Base-by-base conservation (phyloP, 1,139 yeast species). In the Taphrina confusa region DNA sequence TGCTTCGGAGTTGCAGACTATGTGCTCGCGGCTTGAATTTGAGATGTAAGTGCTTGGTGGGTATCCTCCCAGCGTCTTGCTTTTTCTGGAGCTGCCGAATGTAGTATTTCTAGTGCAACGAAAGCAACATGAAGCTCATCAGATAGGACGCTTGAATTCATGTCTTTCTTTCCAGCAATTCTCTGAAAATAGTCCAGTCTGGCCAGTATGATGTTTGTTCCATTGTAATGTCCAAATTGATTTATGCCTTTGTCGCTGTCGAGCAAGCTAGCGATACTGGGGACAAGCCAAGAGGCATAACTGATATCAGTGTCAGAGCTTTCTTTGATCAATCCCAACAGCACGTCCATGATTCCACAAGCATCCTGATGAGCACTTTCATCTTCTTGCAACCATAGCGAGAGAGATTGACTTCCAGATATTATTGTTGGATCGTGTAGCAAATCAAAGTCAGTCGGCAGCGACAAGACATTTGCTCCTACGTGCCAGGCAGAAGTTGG, bases 251-350 rank as follows among this genome's bases (percentile, higher is more conserved):
- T 37, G 18, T 56, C 55, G 9, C 55, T 23, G 20, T n/a, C 23
- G n/a, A 59, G 16, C 27, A 59, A 40, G 20, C 47, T 55, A 14
- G 33, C 40, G n/a, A 59, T 14, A 4, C 54, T 37, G 4, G 49
- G 37, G 6, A 46, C n/a, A 18, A 59, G 27, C 62, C 62, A 57
- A 14, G 27, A 4, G 44, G 55, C 36, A 25, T 57, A 57, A 18
- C 31, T 56, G 12, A 57, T 11, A 16, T 42, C 51, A 20, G 5
- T 20, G 22, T 14, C 5, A n/a, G 9, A 34, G 27, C 39, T 42
- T 27, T 27, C 31, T 11, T 57, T 28, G 34, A 42, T 36, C 30
- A 59, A 18, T 8, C 42, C 49, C 14, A 59, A 18, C 33, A 59
- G 28, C 20, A 59, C 57, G 31, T 56, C 61, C 33, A 39, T 40